phyloP scores from a whole-genome alignment of 345 rosid genomes.

The Aurinia saxatilis region DNA sequence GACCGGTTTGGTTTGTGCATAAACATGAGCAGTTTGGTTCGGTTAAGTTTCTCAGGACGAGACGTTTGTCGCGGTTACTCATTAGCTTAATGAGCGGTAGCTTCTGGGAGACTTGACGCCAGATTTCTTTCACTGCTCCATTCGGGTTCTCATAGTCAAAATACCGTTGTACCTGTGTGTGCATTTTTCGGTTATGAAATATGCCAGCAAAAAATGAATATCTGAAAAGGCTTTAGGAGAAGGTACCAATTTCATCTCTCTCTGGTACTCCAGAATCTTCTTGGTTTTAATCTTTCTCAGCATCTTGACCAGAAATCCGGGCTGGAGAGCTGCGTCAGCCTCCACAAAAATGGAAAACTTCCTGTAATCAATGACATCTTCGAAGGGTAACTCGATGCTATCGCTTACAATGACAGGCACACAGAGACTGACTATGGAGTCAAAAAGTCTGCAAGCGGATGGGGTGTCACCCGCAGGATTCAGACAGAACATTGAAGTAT shows the following conservation, averaged over 20 bases:
- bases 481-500: conserved; percentile 89
- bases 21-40: conserved; percentile 71
- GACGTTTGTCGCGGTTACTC: conserved; percentile 82
- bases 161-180: conserved; percentile 76
- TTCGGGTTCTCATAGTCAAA: conserved; percentile 45
- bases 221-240: neutral
- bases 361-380: conserved; percentile 81
- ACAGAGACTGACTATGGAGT: conserved; percentile 95
- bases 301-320: conserved; percentile 54
- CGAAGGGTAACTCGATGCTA: conserved; percentile 89
- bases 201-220: neutral
- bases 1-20: conserved; percentile 68
- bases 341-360: conserved; percentile 78
- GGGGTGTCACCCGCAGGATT: conserved; percentile 99
- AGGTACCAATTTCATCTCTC: conserved; percentile 57
- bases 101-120: conserved; percentile 84
- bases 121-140: conserved; percentile 86
- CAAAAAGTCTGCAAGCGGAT: conserved; percentile 95
- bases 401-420: conserved; percentile 89
- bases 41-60: conserved; percentile 40
- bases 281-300: conserved; percentile 49
- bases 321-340: conserved; percentile 53
- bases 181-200: neutral
- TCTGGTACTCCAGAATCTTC: conserved; percentile 70
- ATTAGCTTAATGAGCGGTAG: conserved; percentile 72